Evolutionary conservation across 768 basidiomycete genomes (phyloP).

Genomic region (Artomyces pyxidatus): DNA sequence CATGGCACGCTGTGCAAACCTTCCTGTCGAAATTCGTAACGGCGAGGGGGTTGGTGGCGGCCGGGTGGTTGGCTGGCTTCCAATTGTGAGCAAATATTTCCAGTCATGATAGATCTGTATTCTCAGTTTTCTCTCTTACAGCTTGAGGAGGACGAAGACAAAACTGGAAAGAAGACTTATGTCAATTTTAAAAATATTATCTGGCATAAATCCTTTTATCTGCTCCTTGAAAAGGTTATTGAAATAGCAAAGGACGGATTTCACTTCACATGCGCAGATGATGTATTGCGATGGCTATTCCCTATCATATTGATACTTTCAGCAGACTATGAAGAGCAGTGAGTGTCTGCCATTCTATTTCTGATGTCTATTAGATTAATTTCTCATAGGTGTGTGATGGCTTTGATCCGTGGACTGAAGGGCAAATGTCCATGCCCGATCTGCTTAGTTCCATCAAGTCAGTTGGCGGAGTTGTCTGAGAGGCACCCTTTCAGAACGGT

Average conservation of each 20-base stretch:
- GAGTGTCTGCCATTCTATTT: background rate
- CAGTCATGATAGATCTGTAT: too few relatives aligned
- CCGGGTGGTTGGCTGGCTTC: constrained; percentile 19
- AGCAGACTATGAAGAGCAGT: constrained; percentile 25
- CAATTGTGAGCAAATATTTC: constrained; percentile 15
- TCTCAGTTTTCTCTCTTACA: background rate
- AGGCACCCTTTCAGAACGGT: too few relatives aligned
- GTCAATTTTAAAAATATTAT: constrained; percentile 16
- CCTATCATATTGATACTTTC: constrained; percentile 19
- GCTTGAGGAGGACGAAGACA: constrained; percentile 4
- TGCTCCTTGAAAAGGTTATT: constrained; percentile 9
- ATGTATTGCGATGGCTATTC: constrained; percentile 6
- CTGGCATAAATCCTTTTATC: constrained; percentile 18
- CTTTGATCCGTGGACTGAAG: background rate
- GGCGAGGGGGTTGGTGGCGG: constrained; percentile 10
- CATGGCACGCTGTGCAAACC: constrained; percentile 13
- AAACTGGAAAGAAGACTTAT: constrained; percentile 9
- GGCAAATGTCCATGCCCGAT: background rate
- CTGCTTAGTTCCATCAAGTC: background rate
- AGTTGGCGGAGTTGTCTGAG: background rate
- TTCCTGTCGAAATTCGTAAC: constrained; percentile 12
- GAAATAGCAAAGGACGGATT: constrained; percentile 9
- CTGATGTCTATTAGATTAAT: background rate
- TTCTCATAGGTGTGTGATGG: background rate
- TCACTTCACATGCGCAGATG: constrained; percentile 5